Base-by-base conservation (phyloP, 1,284 basidiomycete genomes). In the Amylostereum areolatum region DNA sequence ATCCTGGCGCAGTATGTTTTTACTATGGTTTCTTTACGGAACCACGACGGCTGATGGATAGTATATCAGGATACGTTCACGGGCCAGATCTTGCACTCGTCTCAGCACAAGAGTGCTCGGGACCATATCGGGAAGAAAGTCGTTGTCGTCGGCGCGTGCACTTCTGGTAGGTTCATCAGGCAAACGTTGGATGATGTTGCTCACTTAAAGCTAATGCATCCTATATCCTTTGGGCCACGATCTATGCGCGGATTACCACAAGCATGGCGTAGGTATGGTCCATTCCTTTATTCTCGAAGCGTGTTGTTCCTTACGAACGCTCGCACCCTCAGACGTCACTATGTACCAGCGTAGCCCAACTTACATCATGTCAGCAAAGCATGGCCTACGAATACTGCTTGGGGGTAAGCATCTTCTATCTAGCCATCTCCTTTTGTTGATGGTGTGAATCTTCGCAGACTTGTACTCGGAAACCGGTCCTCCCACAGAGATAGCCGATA, bases 301-400 rank as follows among this genome's bases (percentile, higher is more conserved):
- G 18, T 46, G 18, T 40, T 31, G 28, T 28, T 11, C 29, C 42
- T 28, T 31, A 33, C 29, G 31, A 39, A 27, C 10, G 11, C 48
- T 48, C 18, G 12, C 10, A 27, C 33, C 35, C 30, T 32, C 35
- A 77, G 77, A 78, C 43, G 73, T 81, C 3, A 83, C 81, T 3
- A 78, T 85, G 67, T 75, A 77, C 52, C 85, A 87, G 62, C 72
- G 84, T 28, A 71, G 71, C 31, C 72, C 78, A 3, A 85, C 80
- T 7, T 84, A 81, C 59, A 66, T 86, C 55, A 80, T 85, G 75
- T 72, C 60, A 52, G 74, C 68, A 42, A 72, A 66, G 64, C 68
- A 67, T 56, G 77, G 69, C 51, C 66, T 65, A 64, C 66, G 62
- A 11, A 64, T 57, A 6, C 62, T 68, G 51, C 62, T 74, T 47